Conservation (phyloP, 306 rosid species). For the Carpinus viminea region DNA sequence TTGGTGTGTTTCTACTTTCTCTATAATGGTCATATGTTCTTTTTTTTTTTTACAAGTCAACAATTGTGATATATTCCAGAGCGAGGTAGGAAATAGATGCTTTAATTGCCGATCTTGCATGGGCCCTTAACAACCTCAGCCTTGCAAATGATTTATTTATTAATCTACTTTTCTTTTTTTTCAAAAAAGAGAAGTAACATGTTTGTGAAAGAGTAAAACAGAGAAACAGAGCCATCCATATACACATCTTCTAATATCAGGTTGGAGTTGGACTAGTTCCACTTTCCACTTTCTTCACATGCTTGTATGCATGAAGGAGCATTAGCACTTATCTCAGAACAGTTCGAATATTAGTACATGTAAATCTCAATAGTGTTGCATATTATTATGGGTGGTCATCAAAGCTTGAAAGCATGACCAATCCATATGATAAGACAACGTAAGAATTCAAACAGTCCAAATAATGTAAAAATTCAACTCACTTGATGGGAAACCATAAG, state of each 20-base stretch:
- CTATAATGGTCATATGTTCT: not conserved
- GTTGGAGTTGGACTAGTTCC: not conserved
- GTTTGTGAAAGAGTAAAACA: not conserved
- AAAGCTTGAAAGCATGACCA: not conserved
- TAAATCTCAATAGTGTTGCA: not conserved
- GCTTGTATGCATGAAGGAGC: not conserved
- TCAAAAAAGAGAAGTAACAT: too few species aligned
- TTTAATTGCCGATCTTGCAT: not conserved
- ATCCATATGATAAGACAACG: not conserved
- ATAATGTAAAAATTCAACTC: not conserved
- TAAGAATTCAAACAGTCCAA: not conserved
- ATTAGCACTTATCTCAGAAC: not conserved
- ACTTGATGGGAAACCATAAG: conserved; percentile 5
- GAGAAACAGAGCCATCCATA: not conserved
- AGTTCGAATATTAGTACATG: not conserved
- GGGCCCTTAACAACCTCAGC: not conserved
- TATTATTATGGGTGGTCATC: not conserved
- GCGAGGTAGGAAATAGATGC: not conserved
- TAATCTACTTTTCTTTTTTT: too few species aligned
- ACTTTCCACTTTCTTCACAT: not conserved
- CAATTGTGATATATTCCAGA: too few species aligned
- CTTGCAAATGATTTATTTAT: not conserved
- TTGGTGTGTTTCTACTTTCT: not conserved
- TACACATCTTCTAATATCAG: not conserved
- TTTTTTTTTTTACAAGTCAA: too few species aligned